Evolutionary conservation across 192 early-diverging fungal species (phyloP), one percentile per base, ranked within the genome.

Genomic region (Entomortierella parvispora): DNA sequence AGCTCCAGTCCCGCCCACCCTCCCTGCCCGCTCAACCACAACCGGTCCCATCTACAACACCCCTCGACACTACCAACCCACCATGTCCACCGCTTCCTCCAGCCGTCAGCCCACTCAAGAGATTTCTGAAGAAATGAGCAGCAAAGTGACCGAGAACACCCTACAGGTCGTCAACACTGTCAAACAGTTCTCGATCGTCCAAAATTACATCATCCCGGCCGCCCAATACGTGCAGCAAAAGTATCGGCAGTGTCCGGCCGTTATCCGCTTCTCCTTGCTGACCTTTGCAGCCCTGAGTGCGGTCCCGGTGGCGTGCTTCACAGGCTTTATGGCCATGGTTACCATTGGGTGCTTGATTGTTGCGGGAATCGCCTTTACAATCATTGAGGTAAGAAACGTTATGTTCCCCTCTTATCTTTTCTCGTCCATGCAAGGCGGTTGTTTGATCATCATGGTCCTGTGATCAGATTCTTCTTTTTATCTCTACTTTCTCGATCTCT

Each of bases 281-380:
- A 58, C 57, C 17, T 77, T 77, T 52, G 23, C 1, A 0, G 48
- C 25, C 20, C 15, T 77, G 23, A 48, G 55, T 40, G 74, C 61
- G 2, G 31, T 77, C 44, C 65, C 66, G 2, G 10, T 77, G 22
- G 61, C 54, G 0, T 68, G 59, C 25, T 77, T 77, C 37, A 0
- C 28, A 7, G 74, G 46, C 0, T 68, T 77, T 33, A 59, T 77
- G 45, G 60, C 37, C 5, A 34, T 76, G 7, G 65, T 76, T 14
- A 76, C 65, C 1, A 3, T 68, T 26, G 65, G 60, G 6, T 68
- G 59, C 15, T 31, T 68, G 47, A 26, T 64, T 18, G 65, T 68
- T 15, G 74, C 53, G 0, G 60, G 65, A 2, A 56, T 77, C 34
- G 59, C 29, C 15, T 34, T 68, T 20, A 57, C 46, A 7, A 48